phyloP scores from a whole-genome alignment of 148 eudicot genomes.

The Agrostemma githago region DNA sequence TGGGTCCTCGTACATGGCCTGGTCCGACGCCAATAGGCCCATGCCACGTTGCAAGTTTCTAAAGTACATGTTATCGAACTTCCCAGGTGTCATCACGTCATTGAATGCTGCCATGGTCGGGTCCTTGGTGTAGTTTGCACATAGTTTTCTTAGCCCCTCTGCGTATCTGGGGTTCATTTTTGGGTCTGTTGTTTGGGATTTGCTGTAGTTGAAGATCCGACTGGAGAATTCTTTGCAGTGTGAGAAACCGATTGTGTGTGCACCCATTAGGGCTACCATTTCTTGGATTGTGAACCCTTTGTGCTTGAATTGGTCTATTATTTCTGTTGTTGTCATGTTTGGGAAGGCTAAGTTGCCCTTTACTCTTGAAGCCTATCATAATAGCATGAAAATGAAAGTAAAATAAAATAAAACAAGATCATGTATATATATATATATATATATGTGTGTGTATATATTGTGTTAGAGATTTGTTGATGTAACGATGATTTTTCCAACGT shows the following conservation, averaged over 20 bases:
- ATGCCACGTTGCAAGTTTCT: conserved; percentile 54
- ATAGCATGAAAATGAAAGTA: neutral
- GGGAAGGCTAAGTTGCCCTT: conserved; percentile 50
- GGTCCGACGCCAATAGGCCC: conserved; percentile 56
- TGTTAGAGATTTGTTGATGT: neutral
- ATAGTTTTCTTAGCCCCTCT: conserved; percentile 40
- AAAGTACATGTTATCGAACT: conserved; percentile 71
- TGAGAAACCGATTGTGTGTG: conserved; percentile 78
- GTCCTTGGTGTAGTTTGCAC: conserved; percentile 55
- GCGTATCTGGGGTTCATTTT: conserved; percentile 49
- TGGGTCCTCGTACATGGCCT: conserved; percentile 39
- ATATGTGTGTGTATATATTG: neutral
- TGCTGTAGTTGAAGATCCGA: conserved; percentile 50
- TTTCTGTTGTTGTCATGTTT: conserved; percentile 47
- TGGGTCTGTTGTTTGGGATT: conserved; percentile 39
- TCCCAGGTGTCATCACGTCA: conserved; percentile 67
- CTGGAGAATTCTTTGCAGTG: conserved; percentile 61
- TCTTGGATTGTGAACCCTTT: conserved; percentile 54
- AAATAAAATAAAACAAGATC: too few relatives aligned
- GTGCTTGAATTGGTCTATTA: conserved; percentile 45
- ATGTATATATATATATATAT: neutral
- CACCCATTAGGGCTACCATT: conserved; percentile 66
- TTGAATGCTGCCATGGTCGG: conserved; percentile 53
- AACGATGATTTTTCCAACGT: too few relatives aligned
- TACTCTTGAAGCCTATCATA: conserved; percentile 35